phyloP scores from a whole-genome alignment of 129 eudicot species.

The Scalesia atractyloides region DNA sequence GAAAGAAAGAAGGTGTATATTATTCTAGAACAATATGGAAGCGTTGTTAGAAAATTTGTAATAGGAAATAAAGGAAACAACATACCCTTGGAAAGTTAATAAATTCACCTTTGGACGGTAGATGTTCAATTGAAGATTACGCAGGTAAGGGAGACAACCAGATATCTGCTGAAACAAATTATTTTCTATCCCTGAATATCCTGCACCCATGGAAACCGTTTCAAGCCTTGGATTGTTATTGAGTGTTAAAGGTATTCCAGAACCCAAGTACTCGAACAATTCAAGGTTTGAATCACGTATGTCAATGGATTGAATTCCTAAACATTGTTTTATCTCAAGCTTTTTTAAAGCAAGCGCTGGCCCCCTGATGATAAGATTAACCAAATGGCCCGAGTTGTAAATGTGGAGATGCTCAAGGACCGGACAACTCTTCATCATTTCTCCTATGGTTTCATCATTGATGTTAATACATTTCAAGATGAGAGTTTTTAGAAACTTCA shows the following conservation, averaged over 20 bases:
- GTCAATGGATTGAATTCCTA: constrained; percentile 27
- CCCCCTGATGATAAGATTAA: constrained; percentile 39
- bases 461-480: constrained; percentile 45
- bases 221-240: constrained; percentile 42
- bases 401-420: constrained; percentile 32
- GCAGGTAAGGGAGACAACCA: constrained; percentile 36
- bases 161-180: constrained; percentile 41
- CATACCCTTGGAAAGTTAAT: background rate
- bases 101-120: constrained; percentile 37
- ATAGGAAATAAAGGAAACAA: constrained; percentile 1
- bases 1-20: constrained; percentile 19
- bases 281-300: constrained; percentile 37
- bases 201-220: constrained; percentile 36
- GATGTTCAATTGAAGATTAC: constrained; percentile 40
- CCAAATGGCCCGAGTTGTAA: constrained; percentile 30
- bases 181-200: constrained; percentile 32
- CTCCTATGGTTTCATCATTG: constrained; percentile 39
- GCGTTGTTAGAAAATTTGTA: background rate
- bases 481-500: constrained; percentile 37
- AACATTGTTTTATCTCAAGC: constrained; percentile 37
- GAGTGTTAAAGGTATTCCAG: constrained; percentile 20
- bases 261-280: constrained; percentile 39
- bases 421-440: constrained; percentile 27
- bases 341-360: constrained; percentile 28
- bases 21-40: background rate